Base-by-base conservation (phyloP, 1,139 yeast species). In the Nakaseomyces sp. region DNA sequence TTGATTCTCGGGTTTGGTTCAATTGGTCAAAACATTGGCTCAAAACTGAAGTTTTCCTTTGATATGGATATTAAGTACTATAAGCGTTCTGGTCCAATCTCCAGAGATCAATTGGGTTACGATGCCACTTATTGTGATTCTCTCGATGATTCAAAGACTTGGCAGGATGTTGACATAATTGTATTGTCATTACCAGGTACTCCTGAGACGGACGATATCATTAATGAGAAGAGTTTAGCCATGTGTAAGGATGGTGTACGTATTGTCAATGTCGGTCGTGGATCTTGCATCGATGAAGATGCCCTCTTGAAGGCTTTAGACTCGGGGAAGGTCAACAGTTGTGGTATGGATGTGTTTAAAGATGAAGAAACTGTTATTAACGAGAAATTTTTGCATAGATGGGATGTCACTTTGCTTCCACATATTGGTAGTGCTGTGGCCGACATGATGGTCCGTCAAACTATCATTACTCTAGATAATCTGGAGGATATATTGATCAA, bases 291-390 rank as follows among this genome's bases (percentile, higher is more conserved):
- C 47, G 82, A 87, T 56, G 94, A 85, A 55, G 70, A 71, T 17
- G 94, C 81, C 1, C 68, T 88, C 42, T 74, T 85, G 2, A 70
- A 68, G 8, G 95, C 87, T 0, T 69, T 88, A 47, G 71, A 79
- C 50, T 58, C 70, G 3, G 94, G 93, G 1, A 78, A 81, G 47
- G 71, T 88, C 3, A 63, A 73, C 18, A 76, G 81, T 56, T 91
- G 81, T 13, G 96, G 95, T 0, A 66, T 86, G 38, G 96, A 87
- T 56, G 96, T 87, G 4, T 85, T 70, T 63, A 83, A 79, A 53
- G 61, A 73, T 32, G 96, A 87, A 62, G 89, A 89, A 3, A 44
- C 48, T 1, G 37, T 40, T 12, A 71, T 82, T 10, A 72, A 76
- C 50, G 70, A 71, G 12, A 77, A 68, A 25, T 71, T 82, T 42